A percentile compares a stretch with the other conserved stretches of the same genome.
Conservation (phyloP, 2,329 filamentous ascomycete species). For the Alternaria sp. region DNA sequence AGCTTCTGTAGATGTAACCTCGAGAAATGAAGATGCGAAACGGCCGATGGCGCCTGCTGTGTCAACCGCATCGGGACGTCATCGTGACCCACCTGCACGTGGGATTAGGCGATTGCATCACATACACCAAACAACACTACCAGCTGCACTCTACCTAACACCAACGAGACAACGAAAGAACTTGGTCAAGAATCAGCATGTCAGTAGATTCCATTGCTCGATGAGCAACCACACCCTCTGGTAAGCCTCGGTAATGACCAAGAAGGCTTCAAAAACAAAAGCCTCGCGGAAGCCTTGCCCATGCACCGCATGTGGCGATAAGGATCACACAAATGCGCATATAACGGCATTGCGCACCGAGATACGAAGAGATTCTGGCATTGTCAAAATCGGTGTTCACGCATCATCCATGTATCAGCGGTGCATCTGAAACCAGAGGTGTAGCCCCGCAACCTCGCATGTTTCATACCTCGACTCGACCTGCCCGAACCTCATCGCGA, state of each 20-base stretch:
- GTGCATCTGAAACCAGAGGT: conserved; percentile 19
- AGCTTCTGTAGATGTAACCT: background rate
- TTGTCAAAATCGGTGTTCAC: background rate
- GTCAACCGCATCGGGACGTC: background rate
- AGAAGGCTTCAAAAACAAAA: background rate
- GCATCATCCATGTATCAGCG: conserved; percentile 30
- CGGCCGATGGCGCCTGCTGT: background rate
- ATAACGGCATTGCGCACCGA: background rate
- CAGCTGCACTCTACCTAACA: background rate
- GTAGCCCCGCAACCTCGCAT: conserved; percentile 15
- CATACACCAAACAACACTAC: background rate
- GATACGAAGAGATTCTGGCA: background rate
- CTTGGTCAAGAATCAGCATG: background rate
- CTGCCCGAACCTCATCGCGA: conserved; percentile 13
- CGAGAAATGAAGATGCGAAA: background rate
- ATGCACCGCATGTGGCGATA: background rate
- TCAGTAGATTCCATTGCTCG: background rate
- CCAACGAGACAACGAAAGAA: background rate
- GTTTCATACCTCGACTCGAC: conserved; percentile 26
- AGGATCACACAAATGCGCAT: background rate
- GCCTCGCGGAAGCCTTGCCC: background rate
- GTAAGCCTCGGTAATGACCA: background rate
- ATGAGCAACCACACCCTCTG: background rate
- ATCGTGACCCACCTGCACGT: background rate
- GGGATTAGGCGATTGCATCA: background rate